Evolutionary conservation across 306 rosid genomes (phyloP), one percentile per base, ranked within the genome.

Genomic region (Corylus heterophylla): DNA sequence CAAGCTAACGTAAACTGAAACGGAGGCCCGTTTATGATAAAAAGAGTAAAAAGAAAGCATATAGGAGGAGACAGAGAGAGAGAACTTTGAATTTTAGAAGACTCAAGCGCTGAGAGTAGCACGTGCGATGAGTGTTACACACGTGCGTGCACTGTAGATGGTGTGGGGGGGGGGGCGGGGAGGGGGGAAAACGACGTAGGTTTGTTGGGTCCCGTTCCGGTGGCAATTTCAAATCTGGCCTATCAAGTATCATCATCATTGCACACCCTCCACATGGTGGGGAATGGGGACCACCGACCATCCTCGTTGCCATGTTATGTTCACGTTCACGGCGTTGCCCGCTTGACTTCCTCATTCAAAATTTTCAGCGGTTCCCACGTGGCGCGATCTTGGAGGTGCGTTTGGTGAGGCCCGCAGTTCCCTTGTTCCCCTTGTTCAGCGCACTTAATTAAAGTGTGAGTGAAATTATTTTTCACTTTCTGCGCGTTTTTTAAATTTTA

Each of bases 301-400:
- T 8, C 45, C 45, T 42, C 45, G 45, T 42, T 42, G 45, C 45
- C 45, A 42, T 42, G 45, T 6, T 42, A 4, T 39, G 6, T 39
- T 39, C 6, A 39, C 9, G 67, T 79, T 64, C 13, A 42, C 11
- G 47, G 50, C 81, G 81, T 91, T 90, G 90, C 91, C 97, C 98
- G 98, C 97, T 92, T 85, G 92, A 82, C 88, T 76, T 79, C 18
- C 86, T 35, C 84, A 87, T 94, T 91, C 95, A 92, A 94, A 93
- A 80, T 74, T 76, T 42, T 42, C n/a, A 3, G 13, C 71, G 9
- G 31, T 1, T 64, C 20, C 83, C 89, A 87, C 90, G 89, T 83
- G 92, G 74, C 80, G 11, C 0, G 8, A 52, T 66, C 35, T 49
- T 10, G 54, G 16, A 49, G 45, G 7, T 31, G 35, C 35, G 35